Evolutionary conservation across 495 filamentous ascomycete species (phyloP).

Genomic region (Podospora sp.): DNA sequence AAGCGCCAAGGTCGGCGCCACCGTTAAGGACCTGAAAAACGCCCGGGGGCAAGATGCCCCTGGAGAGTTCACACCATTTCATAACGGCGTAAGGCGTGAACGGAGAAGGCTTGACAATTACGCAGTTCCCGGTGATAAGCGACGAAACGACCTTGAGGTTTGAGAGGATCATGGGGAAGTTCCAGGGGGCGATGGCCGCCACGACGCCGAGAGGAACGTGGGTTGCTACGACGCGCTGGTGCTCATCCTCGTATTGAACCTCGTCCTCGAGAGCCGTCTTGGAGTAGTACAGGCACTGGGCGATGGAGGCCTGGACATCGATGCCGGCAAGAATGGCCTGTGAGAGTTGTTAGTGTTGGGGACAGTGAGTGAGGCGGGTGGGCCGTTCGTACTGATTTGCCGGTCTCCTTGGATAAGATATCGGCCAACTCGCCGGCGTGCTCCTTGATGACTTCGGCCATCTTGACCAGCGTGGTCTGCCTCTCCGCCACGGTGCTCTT

Average conservation of each 20-base stretch:
- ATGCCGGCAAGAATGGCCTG: conserved; percentile 32
- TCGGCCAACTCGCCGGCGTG: conserved; percentile 41
- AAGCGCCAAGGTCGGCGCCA: conserved; percentile 63
- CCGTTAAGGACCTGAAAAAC: conserved; percentile 70
- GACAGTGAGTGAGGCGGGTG: not conserved
- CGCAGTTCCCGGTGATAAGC: conserved; percentile 61
- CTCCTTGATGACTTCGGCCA: conserved; percentile 44
- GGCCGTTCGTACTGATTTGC: conserved; percentile 39
- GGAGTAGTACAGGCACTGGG: conserved; percentile 34
- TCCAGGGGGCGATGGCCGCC: conserved; percentile 63
- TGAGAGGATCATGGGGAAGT: conserved; percentile 62
- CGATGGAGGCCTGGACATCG: conserved; percentile 31
- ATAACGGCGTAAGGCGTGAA: conserved; percentile 70
- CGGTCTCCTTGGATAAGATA: conserved; percentile 45
- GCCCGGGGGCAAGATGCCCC: conserved; percentile 63
- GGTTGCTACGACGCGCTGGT: conserved; percentile 48
- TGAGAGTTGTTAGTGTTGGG: not conserved
- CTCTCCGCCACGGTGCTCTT: conserved; percentile 49
- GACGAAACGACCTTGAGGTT: conserved; percentile 59
- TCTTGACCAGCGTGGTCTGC: conserved; percentile 55
- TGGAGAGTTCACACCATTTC: conserved; percentile 64
- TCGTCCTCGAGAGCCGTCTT: conserved; percentile 46
- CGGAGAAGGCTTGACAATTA: conserved; percentile 66
- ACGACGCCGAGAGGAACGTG: conserved; percentile 57
- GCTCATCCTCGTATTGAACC: conserved; percentile 55